These are phyloP conservation scores for Collariella sp. DNA, from an alignment of 495 filamentous ascomycete genomes.

Conservation along the genomic window DNA sequence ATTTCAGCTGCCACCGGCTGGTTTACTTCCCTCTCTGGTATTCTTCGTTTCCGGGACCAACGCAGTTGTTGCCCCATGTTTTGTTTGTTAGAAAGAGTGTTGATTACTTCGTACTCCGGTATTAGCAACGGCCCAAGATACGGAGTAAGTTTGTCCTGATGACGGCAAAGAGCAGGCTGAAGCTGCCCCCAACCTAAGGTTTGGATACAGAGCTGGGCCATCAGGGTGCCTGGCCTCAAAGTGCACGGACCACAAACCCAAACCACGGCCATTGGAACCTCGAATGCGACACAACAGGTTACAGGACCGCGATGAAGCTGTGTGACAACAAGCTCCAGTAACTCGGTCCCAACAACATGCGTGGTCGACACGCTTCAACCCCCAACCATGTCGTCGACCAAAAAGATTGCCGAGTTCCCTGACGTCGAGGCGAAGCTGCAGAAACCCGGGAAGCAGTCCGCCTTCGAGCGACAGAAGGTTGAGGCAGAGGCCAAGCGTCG, in stretches of 20 bases:
- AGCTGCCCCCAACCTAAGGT: too few species aligned
- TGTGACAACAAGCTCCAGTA: neutral
- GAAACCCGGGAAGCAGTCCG: constrained; percentile 75
- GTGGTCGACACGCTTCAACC: neutral
- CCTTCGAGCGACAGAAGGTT: constrained; percentile 87
- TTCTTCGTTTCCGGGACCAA: neutral
- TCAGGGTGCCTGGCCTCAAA: neutral
- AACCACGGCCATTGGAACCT: too few species aligned
- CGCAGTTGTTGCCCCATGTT: too few species aligned
- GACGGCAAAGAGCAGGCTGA: too few species aligned
- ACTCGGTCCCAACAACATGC: constrained; percentile 12
- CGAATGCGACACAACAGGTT: too few species aligned
- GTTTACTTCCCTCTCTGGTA: neutral
- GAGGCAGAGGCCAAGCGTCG: constrained; percentile 87
- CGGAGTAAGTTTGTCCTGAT: too few species aligned
- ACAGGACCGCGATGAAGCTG: too few species aligned
- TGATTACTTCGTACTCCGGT: too few species aligned
- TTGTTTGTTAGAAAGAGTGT: too few species aligned
- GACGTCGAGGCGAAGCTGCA: constrained; percentile 75
- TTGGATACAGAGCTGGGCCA: too few species aligned
- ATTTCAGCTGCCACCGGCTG: neutral
- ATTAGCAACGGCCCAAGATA: too few species aligned
- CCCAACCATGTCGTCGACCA: constrained; percentile 34
- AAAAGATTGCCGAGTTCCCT: constrained; percentile 57
- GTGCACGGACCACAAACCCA: neutral